Evolutionary conservation across 2,329 filamentous ascomycete species (phyloP).

Genomic region (Neopestalotiopsis rosae): DNA sequence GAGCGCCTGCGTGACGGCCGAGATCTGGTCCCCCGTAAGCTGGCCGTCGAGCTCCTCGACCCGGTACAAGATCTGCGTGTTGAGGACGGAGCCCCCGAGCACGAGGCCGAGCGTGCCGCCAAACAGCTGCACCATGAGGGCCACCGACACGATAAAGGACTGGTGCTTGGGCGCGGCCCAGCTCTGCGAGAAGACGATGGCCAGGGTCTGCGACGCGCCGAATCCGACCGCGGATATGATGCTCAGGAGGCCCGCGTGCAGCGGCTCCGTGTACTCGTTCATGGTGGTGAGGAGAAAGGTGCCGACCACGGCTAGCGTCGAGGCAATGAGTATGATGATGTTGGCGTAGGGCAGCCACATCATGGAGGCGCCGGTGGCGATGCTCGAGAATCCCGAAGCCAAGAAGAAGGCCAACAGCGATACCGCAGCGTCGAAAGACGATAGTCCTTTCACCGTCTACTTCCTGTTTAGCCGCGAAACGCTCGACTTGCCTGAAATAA

Average conservation of each 20-base stretch:
- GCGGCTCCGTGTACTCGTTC: conserved; percentile 12
- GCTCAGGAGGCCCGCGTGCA: conserved; percentile 16
- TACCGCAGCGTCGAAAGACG: conserved; percentile 18
- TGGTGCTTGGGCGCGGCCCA: conserved; percentile 18
- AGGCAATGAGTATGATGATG: conserved; percentile 16
- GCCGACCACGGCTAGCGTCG: conserved; percentile 17
- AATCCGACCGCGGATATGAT: conserved; percentile 19
- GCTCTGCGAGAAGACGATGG: conserved; percentile 20
- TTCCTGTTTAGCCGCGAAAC: neutral
- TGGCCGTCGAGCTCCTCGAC: conserved; percentile 11
- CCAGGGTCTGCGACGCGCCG: conserved; percentile 19
- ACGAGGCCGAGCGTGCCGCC: conserved; percentile 20
- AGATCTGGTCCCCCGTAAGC: conserved; percentile 11
- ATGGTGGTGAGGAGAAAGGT: conserved; percentile 18
- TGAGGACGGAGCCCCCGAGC: conserved; percentile 18
- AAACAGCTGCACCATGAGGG: conserved; percentile 19
- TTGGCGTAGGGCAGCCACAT: conserved; percentile 18
- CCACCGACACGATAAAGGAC: conserved; percentile 19
- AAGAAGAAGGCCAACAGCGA: conserved; percentile 19
- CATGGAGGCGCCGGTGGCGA: conserved; percentile 17
- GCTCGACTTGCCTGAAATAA: neutral
- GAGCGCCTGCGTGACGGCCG: conserved; percentile 12
- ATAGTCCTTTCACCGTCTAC: conserved; percentile 20
- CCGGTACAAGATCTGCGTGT: conserved; percentile 13
- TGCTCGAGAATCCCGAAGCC: conserved; percentile 18